Evolutionary conservation across 139 green algal genomes (phyloP), one percentile per base, ranked within the genome.

Genomic region (Spirogloea muscicola): DNA sequence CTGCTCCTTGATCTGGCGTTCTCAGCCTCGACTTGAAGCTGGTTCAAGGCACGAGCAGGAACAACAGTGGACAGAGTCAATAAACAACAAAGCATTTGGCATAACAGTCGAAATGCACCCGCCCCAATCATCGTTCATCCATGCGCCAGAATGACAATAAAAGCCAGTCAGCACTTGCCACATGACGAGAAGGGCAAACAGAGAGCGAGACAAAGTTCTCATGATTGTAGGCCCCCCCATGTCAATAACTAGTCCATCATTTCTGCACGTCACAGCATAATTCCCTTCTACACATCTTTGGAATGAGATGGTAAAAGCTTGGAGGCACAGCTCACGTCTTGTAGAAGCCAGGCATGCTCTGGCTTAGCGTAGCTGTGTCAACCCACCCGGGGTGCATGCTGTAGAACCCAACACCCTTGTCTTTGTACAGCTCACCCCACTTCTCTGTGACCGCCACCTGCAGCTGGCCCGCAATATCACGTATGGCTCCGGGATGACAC

Each of bases 301-400:
- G n/a, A n/a, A n/a, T n/a, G n/a, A n/a, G n/a, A 1, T 27, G 58
- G 48, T 25, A 58, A 58, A 25, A 58, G 48, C 3, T 34, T 21
- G 48, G 3, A 58, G n/a, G 3, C 0, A 36, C 7, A 27, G 31
- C 70, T 44, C 29, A 78, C 70, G 25, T 73, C 40, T 77, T 61
- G 48, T 77, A 78, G 52, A 84, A 84, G n/a, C 64, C 61, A 0
- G 79, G 79, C 52, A 84, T 67, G 57, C 51, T 33, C 31, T 10
- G 49, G 3, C 36, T 31, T 18, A 84, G 42, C 3, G 27, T 65
- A 25, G 41, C 21, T 7, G 79, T 84, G 59, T 81, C 79, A 1
- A 49, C 49, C 79, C 79, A 84, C 2, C 79, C 79, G 0, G 79
- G 71, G 33, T 84, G 79, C 79, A 84, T 81, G 58, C 41, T 58